Evolutionary conservation across 257 asterid genomes (phyloP).

Genomic region (Petrea volubilis): DNA sequence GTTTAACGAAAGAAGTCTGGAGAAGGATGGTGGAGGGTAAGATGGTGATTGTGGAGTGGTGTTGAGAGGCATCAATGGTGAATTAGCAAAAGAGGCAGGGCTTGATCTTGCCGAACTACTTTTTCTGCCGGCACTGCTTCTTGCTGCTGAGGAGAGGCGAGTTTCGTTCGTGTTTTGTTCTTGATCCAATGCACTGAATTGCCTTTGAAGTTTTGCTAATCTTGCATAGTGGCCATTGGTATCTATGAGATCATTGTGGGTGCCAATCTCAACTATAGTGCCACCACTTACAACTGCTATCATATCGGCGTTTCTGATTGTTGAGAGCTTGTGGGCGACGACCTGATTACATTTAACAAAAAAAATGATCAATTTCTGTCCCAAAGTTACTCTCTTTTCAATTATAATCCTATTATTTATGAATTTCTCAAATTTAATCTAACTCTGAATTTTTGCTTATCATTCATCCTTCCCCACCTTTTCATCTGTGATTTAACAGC

Average conservation of each 20-base stretch:
- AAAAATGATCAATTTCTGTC: too few relatives aligned
- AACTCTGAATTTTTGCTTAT: too few relatives aligned
- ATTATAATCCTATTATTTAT: too few relatives aligned
- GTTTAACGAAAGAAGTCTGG: conserved; percentile 53
- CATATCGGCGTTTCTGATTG: conserved; percentile 69
- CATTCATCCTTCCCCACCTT: too few relatives aligned
- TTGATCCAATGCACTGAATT: conserved; percentile 56
- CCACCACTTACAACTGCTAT: conserved; percentile 67
- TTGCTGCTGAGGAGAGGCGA: conserved; percentile 40
- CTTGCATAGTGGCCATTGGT: conserved; percentile 64
- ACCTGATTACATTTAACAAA: conserved; percentile 41
- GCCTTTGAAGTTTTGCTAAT: conserved; percentile 67
- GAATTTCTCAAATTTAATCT: too few relatives aligned
- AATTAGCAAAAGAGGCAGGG: conserved; percentile 43
- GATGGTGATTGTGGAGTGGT: conserved; percentile 16
- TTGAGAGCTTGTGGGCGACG: conserved; percentile 92
- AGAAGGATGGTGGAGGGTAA: conserved; percentile 55
- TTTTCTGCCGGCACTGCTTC: conserved; percentile 54
- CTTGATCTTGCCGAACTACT: conserved; percentile 64
- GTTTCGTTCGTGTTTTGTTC: conserved; percentile 35
- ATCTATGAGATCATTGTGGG: conserved; percentile 60
- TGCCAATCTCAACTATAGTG: conserved; percentile 58
- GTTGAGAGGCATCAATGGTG: conserved; percentile 37
- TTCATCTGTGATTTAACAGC: too few relatives aligned
- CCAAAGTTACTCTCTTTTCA: too few relatives aligned